Evolutionary conservation across 805 yeast genomes (phyloP), one percentile per base, ranked within the genome.

Genomic region (Zygosaccharomyces siamensis): DNA sequence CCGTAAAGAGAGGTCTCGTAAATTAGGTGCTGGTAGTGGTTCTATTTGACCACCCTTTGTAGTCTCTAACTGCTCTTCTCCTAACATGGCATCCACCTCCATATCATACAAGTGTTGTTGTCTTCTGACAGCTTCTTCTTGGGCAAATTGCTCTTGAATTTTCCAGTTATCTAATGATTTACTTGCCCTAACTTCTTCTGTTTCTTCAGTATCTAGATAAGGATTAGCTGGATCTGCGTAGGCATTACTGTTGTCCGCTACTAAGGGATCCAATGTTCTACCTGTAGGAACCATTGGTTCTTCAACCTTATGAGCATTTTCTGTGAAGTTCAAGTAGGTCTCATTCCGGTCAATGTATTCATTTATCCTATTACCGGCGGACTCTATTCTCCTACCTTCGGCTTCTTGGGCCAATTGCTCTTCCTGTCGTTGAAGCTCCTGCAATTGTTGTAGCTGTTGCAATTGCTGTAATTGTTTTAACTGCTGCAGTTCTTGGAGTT

Each of bases 261-360:
- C 47, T 8, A 38, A 33, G 7, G 52, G 50, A 21, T 51, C 52
- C 11, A 50, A 33, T 7, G 49, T 47, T 38, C 47, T 50, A 14
- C 47, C 48, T 16, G 36, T 14, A 27, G 26, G 32, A 30, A 30
- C 20, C 7, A 7, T 12, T 10, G 27, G 36, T 10, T 33, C 39
- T 20, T 28, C 37, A 7, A 11, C 30, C 28, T 50, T 48, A 18
- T 50, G 53, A 3, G 64, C 67, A 28, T 49, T 51, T 31, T 52
- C 56, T 3, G 69, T 61, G 43, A 64, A 66, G 30, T 56, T 59
- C 28, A 58, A 45, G 49, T 66, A 66, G 3, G 55, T 53, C 18
- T 61, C 63, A 45, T 64, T 61, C 16, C 58, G 49, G 8, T 59
- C 59, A n/a, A 63, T 56, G 42, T 53, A 62, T 21, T 59, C 46